phyloP scores from a whole-genome alignment of 2,329 filamentous ascomycete species.

The Fusarium luffae region DNA sequence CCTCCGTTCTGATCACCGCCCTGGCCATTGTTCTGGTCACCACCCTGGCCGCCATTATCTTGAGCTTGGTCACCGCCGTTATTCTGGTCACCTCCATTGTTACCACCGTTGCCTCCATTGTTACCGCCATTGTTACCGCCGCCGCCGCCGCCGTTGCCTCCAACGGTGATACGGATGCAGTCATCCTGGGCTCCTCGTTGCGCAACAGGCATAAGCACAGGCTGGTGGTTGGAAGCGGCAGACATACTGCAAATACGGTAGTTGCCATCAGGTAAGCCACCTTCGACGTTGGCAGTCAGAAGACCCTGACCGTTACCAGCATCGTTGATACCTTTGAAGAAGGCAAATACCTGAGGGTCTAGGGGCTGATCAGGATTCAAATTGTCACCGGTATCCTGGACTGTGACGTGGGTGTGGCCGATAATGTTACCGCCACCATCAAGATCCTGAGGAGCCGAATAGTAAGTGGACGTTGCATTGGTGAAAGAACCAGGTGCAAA shows the following conservation, averaged over 20 bases:
- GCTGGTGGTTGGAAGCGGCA: constrained; percentile 72
- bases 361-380: constrained; percentile 64
- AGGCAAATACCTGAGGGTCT: constrained; percentile 65
- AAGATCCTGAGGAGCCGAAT: constrained; percentile 67
- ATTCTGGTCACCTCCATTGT: neutral
- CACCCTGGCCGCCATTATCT: too few species aligned
- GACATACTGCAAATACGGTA: constrained; percentile 75
- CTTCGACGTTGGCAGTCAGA: constrained; percentile 64
- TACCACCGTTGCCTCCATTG: constrained; percentile 18
- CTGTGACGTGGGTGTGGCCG: constrained; percentile 69
- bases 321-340: constrained; percentile 76
- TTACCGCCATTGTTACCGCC: constrained; percentile 20
- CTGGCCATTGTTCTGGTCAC: neutral
- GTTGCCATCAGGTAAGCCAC: constrained; percentile 69
- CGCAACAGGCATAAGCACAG: constrained; percentile 73
- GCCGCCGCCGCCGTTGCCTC: constrained; percentile 41
- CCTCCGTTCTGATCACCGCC: constrained; percentile 16
- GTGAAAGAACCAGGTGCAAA: constrained; percentile 69
- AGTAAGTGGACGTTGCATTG: constrained; percentile 69
- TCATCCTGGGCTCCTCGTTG: constrained; percentile 75
- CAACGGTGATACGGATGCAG: constrained; percentile 70
- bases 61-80: neutral
- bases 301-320: constrained; percentile 66
- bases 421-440: constrained; percentile 61
- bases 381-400: constrained; percentile 65